Base-by-base conservation (phyloP, 2,329 filamentous ascomycete genomes). In the Xylariaceae sp. region DNA sequence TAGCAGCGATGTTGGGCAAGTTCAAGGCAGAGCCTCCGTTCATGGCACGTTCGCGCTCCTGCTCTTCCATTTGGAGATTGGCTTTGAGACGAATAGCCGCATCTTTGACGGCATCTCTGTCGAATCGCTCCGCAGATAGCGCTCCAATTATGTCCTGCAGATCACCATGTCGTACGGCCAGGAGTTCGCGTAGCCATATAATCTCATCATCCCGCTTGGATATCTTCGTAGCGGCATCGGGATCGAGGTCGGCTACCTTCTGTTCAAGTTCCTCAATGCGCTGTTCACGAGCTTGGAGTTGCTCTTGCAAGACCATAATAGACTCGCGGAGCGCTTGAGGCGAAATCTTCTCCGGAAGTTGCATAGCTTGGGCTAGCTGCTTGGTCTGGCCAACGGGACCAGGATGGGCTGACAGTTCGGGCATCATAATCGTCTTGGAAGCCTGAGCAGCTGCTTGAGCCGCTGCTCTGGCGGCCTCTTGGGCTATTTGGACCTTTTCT, bases 41-140 rank as follows among this genome's bases (percentile, higher is more conserved):
- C 73, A 89, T 81, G 0, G 89, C 86, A 56, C 94, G 83, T 71
- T 97, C 92, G 50, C 90, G 89, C 72, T 96, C 91, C 69, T 96
- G 90, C 68, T 95, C 89, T 71, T 99, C 92, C 94, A 99, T 99
- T 69, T 97, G 90, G 37, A 99, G 78, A 66, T 96, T 96, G 11
- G 94, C 89, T 69, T 90, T 89, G 57, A 99, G 85, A 51, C 94
- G 87, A 64, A 97, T 97, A 37, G 90, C 89, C 4, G 91, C 91
- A 68, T 97, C 91, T 64, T 88, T 89, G 60, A 96, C 88, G 4
- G 82, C 80, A 59, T 90, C 84, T 54, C 84, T 83, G 70, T 97
- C 86, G 68, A 89, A 94, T 30, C 79, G 76, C 3, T 91, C 86
- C 59, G 85, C 79, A 2, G 87, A 86, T 31, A 97, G 78, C 4